Evolutionary conservation across 208 protist genomes (phyloP).

Genomic region (Trypanosoma lewisi): DNA sequence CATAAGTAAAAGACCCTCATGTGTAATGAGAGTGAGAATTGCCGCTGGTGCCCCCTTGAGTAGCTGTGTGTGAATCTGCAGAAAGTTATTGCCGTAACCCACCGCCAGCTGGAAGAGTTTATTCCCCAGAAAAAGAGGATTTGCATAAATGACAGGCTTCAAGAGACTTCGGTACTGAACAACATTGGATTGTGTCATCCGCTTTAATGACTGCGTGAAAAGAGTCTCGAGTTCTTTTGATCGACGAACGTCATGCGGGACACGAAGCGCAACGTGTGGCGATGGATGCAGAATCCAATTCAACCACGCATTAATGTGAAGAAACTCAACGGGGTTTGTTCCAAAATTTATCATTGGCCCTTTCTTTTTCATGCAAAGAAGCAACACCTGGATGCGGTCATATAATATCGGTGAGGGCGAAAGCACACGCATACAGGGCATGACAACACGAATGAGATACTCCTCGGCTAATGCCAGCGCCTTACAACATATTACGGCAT

Average conservation of each 20-base stretch:
- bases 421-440: slow-evolving; percentile 75
- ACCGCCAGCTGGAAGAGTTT: slow-evolving; percentile 69
- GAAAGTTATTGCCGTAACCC: slow-evolving; percentile 79
- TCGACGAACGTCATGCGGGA: slow-evolving; percentile 56
- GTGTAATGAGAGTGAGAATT: slow-evolving; percentile 53
- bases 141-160: slow-evolving; percentile 54
- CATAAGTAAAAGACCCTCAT: slow-evolving; percentile 52
- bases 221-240: slow-evolving; percentile 62
- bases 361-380: slow-evolving; percentile 20
- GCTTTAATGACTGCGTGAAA: slow-evolving; percentile 69
- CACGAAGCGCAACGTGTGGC: slow-evolving; percentile 2
- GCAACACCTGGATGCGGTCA: slow-evolving; percentile 44
- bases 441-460: slow-evolving; percentile 51
- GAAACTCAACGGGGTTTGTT: slow-evolving; percentile 29
- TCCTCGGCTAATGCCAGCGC: slow-evolving; percentile 45
- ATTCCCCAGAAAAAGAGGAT: slow-evolving; percentile 64
- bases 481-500: background rate
- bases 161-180: slow-evolving; percentile 50
- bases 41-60: slow-evolving; percentile 50
- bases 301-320: slow-evolving; percentile 30
- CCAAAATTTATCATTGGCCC: slow-evolving; percentile 28
- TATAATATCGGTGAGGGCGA: slow-evolving; percentile 61
- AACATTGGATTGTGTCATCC: slow-evolving; percentile 61
- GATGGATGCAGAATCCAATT: slow-evolving; percentile 14
- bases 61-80: slow-evolving; percentile 61